A percentile compares a stretch with the other conserved stretches of the same genome.
Conservation (phyloP, 2,329 filamentous ascomycete genomes). For the Gaeumannomyces sp. region DNA sequence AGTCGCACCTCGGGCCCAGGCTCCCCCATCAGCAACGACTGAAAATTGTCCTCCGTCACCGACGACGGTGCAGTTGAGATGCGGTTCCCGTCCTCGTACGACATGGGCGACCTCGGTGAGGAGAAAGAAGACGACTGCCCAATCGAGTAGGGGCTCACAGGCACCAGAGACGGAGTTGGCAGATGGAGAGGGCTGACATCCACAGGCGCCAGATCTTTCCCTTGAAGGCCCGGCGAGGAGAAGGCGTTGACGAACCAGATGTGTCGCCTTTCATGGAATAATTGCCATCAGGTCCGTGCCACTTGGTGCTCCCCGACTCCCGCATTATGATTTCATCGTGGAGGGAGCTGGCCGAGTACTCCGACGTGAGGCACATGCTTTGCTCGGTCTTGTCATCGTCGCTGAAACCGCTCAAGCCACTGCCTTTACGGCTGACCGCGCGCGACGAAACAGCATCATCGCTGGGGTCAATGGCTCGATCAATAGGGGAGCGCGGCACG, state of each 20-base stretch:
- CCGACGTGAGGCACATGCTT: conserved; percentile 37
- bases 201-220: conserved; percentile 42
- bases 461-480: conserved; percentile 9
- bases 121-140: conserved; percentile 60
- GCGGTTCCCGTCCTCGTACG: conserved; percentile 60
- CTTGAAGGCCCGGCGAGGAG: conserved; percentile 35
- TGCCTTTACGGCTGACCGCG: conserved; percentile 37
- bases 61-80: conserved; percentile 73
- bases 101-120: conserved; percentile 63
- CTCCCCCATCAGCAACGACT: conserved; percentile 66
- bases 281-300: conserved; percentile 15
- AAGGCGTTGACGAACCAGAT: conserved; percentile 37
- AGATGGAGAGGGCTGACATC: conserved; percentile 42
- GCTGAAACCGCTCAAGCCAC: conserved; percentile 39
- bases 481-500: neutral
- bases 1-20: conserved; percentile 66
- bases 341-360: conserved; percentile 43
- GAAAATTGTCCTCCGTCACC: conserved; percentile 64
- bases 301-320: conserved; percentile 34
- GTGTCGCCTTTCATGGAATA: conserved; percentile 24
- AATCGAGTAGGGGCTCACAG: conserved; percentile 60
- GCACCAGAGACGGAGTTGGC: conserved; percentile 37
- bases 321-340: conserved; percentile 47
- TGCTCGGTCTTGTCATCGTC: conserved; percentile 31
- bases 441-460: conserved; percentile 17